Conservation (phyloP, 306 rosid genomes). For the Medicago truncatula region DNA sequence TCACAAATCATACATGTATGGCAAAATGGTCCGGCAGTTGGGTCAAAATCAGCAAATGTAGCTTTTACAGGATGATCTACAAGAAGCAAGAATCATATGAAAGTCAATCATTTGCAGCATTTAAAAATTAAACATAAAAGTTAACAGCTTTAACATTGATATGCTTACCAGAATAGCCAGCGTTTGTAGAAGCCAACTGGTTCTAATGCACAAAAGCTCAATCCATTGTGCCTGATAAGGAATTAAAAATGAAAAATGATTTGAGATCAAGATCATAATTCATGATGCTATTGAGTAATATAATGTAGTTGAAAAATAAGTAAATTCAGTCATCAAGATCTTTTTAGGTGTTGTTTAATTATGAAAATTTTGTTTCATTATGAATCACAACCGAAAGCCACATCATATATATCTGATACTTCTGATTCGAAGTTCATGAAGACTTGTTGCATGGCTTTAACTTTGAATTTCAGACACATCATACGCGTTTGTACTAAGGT, state of each 20-base stretch:
- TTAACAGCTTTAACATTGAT: constrained; percentile 11
- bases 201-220: constrained; percentile 70
- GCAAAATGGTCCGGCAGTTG: constrained; percentile 61
- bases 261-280: background rate
- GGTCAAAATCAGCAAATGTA: constrained; percentile 62
- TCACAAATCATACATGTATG: constrained; percentile 39
- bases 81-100: constrained; percentile 37
- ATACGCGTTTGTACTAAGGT: background rate
- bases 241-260: background rate
- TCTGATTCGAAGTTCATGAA: constrained; percentile 1
- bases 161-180: constrained; percentile 70
- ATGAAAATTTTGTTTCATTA: background rate
- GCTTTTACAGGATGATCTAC: constrained; percentile 64
- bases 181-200: constrained; percentile 64
- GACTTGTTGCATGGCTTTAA: background rate
- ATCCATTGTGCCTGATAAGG: constrained; percentile 60
- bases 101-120: constrained; percentile 23
- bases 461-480: background rate
- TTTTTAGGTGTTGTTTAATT: background rate
- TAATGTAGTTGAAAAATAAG: background rate
- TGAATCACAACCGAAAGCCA: constrained; percentile 15
- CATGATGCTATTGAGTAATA: background rate
- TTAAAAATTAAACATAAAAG: constrained; percentile 1
- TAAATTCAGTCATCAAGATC: background rate
- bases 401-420: constrained; percentile 5